Evolutionary conservation across 441 rosid species (phyloP).

Genomic region (Geranium incanum): DNA sequence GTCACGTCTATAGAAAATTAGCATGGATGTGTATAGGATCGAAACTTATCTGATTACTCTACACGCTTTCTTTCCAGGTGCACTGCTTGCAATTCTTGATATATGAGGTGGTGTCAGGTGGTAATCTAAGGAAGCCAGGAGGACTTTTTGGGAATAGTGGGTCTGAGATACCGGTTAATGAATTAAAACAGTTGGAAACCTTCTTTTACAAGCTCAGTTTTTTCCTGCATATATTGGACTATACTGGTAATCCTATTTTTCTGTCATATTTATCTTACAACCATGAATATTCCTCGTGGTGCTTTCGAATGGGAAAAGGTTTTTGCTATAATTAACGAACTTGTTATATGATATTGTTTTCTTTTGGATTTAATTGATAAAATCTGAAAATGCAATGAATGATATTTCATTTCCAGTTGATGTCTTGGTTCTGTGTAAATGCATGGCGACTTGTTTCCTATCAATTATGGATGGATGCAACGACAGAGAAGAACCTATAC

Average conservation of each 20-base stretch:
- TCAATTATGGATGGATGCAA: neutral
- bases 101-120: constrained; percentile 98
- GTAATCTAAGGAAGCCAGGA: constrained; percentile 96
- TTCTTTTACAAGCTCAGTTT: constrained; percentile 98
- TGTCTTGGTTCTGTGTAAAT: neutral
- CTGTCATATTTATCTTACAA: neutral
- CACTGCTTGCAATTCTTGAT: constrained; percentile 96
- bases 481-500: neutral
- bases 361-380: constrained; percentile 1
- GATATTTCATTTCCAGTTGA: neutral
- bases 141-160: constrained; percentile 98
- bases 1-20: neutral
- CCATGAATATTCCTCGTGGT: constrained; percentile 7
- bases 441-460: neutral
- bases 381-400: neutral
- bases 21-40: neutral
- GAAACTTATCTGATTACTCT: constrained; percentile 10
- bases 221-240: constrained; percentile 93
- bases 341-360: neutral
- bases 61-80: constrained; percentile 44
- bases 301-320: neutral
- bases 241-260: constrained; percentile 51
- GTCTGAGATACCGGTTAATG: constrained; percentile 93
- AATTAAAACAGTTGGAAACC: constrained; percentile 87
- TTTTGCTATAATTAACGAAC: neutral